Evolutionary conservation across 257 asterid genomes (phyloP).

Genomic region (Handroanthus guayacan): DNA sequence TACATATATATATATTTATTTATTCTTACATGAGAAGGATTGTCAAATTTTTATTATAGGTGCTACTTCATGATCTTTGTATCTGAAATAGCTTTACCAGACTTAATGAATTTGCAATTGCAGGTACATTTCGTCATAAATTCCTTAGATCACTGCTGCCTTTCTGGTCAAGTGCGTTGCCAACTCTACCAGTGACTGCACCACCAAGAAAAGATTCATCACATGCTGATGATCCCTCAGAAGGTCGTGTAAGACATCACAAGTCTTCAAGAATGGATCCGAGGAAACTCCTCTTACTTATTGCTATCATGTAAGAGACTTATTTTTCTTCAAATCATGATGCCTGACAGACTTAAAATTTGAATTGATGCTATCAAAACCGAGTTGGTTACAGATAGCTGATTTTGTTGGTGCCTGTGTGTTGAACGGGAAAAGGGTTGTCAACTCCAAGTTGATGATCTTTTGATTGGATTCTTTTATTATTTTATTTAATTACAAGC

Average conservation of each 20-base stretch:
- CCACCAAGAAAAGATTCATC: slow-evolving; percentile 80
- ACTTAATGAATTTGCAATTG: slow-evolving; percentile 35
- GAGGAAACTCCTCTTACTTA: slow-evolving; percentile 83
- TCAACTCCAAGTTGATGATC: neutral
- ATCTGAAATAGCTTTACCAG: slow-evolving; percentile 10
- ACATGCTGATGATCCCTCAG: slow-evolving; percentile 71
- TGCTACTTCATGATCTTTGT: slow-evolving; percentile 24
- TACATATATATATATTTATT: neutral
- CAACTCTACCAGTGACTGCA: slow-evolving; percentile 89
- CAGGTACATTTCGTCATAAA: slow-evolving; percentile 85
- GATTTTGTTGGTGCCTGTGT: neutral
- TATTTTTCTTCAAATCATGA: slow-evolving; percentile 3
- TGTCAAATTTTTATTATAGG: neutral
- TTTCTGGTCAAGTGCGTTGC: slow-evolving; percentile 92
- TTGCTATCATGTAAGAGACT: slow-evolving; percentile 75
- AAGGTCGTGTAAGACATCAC: slow-evolving; percentile 75
- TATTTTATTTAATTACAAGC: neutral
- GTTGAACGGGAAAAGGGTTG: neutral
- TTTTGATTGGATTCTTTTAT: neutral
- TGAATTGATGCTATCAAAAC: neutral
- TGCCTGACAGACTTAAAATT: slow-evolving; percentile 17
- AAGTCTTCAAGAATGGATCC: slow-evolving; percentile 90
- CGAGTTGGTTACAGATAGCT: neutral
- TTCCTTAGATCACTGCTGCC: slow-evolving; percentile 84
- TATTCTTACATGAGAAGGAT: neutral